phyloP scores from a whole-genome alignment of 345 rosid species.

The Hibiscus mutabilis region DNA sequence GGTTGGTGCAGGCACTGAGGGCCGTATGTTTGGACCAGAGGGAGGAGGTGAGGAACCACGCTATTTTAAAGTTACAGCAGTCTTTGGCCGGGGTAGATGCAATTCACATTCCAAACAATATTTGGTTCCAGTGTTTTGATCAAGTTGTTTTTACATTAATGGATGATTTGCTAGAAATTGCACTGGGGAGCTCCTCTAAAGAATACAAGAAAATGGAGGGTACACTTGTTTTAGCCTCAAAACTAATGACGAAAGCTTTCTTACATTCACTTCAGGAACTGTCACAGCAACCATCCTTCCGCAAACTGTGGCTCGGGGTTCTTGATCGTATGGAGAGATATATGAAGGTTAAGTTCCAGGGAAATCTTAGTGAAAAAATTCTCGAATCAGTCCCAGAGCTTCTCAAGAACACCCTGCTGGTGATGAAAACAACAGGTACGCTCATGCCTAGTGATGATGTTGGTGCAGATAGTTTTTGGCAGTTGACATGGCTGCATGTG shows the following conservation, averaged over 20 bases:
- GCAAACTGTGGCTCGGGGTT: conserved; percentile 64
- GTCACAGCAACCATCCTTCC: conserved; percentile 51
- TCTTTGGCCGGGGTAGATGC: conserved; percentile 45
- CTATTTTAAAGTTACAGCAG: conserved; percentile 43
- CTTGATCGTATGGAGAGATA: conserved; percentile 50
- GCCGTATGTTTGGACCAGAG: conserved; percentile 56
- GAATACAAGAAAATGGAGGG: conserved; percentile 50
- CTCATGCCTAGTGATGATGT: conserved; percentile 47
- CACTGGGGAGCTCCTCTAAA: conserved; percentile 36
- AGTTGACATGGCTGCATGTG: conserved; percentile 64
- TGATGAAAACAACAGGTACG: conserved; percentile 58
- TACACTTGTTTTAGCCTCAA: conserved; percentile 51
- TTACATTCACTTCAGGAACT: conserved; percentile 50
- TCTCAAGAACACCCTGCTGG: conserved; percentile 58
- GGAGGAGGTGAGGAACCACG: conserved; percentile 67
- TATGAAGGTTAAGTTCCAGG: conserved; percentile 52
- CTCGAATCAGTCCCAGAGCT: conserved; percentile 59
- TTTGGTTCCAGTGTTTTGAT: conserved; percentile 70
- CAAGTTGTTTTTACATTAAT: conserved; percentile 45
- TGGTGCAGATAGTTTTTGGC: conserved; percentile 69
- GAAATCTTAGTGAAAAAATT: conserved; percentile 48
- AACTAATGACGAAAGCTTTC: conserved; percentile 54
- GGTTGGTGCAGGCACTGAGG: conserved; percentile 51
- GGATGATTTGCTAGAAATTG: conserved; percentile 42
- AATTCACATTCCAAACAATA: conserved; percentile 35